These are phyloP conservation scores for Nemania sp. DNA, from an alignment of 2,329 filamentous ascomycete genomes.

Conservation along the genomic window DNA sequence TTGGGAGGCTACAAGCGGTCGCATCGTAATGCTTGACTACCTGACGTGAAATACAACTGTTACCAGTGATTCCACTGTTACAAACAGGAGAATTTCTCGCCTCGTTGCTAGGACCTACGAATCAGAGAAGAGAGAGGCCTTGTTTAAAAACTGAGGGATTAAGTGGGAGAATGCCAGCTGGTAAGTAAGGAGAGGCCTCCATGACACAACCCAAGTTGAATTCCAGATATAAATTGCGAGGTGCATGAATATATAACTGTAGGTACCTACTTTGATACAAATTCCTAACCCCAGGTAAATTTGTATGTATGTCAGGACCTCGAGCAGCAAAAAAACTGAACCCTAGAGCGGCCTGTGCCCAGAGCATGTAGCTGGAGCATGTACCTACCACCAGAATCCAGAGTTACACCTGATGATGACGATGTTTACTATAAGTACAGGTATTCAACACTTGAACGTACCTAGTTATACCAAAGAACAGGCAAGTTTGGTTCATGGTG, in stretches of 20 bases:
- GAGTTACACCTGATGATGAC: neutral
- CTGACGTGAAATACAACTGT: neutral
- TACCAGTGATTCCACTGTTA: neutral
- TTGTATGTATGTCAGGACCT: too few species aligned
- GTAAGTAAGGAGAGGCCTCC: neutral
- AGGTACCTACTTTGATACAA: neutral
- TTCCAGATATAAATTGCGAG: neutral
- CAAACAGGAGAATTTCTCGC: neutral
- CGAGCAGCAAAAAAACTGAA: neutral
- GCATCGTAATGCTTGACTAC: constrained; percentile 6
- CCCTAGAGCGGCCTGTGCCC: too few species aligned
- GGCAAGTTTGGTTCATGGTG: constrained; percentile 7
- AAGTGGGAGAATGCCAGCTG: neutral
- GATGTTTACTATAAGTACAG: neutral
- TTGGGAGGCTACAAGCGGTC: neutral
- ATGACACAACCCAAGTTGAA: neutral
- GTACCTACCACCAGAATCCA: neutral
- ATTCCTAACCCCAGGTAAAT: neutral
- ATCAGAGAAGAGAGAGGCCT: neutral
- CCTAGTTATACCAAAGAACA: neutral
- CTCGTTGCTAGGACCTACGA: neutral
- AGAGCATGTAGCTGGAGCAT: neutral
- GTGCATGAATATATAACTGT: neutral
- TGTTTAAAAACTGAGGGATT: constrained; percentile 7
- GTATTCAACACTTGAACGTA: neutral